Evolutionary conservation across 768 basidiomycete species (phyloP).

Genomic region (Trametes punicea): DNA sequence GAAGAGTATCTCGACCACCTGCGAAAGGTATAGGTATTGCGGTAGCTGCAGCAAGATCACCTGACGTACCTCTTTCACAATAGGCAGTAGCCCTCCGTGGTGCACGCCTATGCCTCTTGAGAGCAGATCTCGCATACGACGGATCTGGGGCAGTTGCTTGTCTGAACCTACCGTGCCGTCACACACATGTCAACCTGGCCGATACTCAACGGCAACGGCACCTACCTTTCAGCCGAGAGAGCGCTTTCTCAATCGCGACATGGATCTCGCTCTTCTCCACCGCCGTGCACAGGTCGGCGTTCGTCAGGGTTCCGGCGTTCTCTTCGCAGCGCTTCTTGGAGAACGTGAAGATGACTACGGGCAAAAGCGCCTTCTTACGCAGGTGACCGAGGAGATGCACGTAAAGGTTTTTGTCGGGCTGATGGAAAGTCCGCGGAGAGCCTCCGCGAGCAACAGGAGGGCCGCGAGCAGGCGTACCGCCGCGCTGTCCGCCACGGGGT

Average conservation of each 20-base stretch:
- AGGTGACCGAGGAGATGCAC: conserved; percentile 87
- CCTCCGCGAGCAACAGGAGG: conserved; percentile 34
- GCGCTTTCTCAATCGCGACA: conserved; percentile 86
- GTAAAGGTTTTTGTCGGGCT: conserved; percentile 88
- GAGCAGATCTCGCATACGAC: conserved; percentile 83
- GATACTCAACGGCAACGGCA: neutral
- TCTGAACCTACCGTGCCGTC: conserved; percentile 65
- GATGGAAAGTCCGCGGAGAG: conserved; percentile 50
- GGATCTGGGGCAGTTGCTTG: conserved; percentile 89
- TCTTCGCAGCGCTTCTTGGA: conserved; percentile 98
- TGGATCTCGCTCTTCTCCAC: conserved; percentile 98
- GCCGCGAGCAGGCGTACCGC: conserved; percentile 40
- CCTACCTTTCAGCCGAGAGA: conserved; percentile 86
- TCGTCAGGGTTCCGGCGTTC: conserved; percentile 85
- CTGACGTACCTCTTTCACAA: conserved; percentile 87
- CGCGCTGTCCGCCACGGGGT: conserved; percentile 42
- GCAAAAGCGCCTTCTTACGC: conserved; percentile 81
- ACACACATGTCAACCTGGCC: neutral
- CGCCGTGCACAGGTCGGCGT: conserved; percentile 82
- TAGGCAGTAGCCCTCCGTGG: conserved; percentile 92
- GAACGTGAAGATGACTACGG: conserved; percentile 95
- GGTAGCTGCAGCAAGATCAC: neutral
- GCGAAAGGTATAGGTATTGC: neutral
- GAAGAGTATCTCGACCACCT: conserved; percentile 97
- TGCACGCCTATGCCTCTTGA: conserved; percentile 95